Evolutionary conservation across 768 basidiomycete species (phyloP), one percentile per base, ranked within the genome.

Genomic region (Mrakia blollopis): DNA sequence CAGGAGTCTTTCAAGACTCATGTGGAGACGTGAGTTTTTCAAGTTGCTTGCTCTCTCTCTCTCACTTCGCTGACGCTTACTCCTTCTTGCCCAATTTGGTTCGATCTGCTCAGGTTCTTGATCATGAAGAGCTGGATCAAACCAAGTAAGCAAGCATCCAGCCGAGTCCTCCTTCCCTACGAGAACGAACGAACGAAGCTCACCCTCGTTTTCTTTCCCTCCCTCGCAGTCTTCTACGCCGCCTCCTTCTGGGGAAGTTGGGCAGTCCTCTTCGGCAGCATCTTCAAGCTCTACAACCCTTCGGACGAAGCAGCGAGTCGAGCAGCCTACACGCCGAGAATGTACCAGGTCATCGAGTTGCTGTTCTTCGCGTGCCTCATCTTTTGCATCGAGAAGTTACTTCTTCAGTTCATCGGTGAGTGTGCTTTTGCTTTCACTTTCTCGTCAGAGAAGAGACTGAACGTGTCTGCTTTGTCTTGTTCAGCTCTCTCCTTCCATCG

Each of bases 291-390:
- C 68, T 87, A 90, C 79, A 81, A 89, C 78, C 74, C 78, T 16
- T 81, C 81, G 21, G 80, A 87, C 10, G 80, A 83, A 6, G 79
- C 68, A 21, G 60, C 81, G 5, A 91, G 90, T 81, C 85, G 85
- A 54, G 91, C 91, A 13, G 74, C 81, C 2, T 92, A 93, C 80
- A 89, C 91, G 3, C 82, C 85, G 61, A 84, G 88, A 71, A 69
- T 69, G 67, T 69, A 41, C 10, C 35, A 91, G 84, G 88, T 86
- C 13, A 86, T 93, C 25, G 86, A 90, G 80, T 91, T 92, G 81
- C 79, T 91, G 47, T 92, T 92, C 85, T 92, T 92, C 84, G 83
- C 91, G 25, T 85, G 86, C 3, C 84, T 93, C 16, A 86, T 91
- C 18, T 82, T 88, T 78, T 89, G 88, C 76, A 82, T 84, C 13